A percentile compares a stretch with the other conserved stretches of the same genome.
phyloP scores from a whole-genome alignment of 176 grass and related monocot genomes.

The Sorghum bicolor region Sorghum_bicolor_NCBIv3 NC_012871.2:56592501-56593000 shows the following conservation, averaged over 20 bases:
- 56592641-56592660: neutral
- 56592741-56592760: neutral
- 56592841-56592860: slow-evolving; percentile 17
- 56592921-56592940: too few relatives aligned
- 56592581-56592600: too few relatives aligned
- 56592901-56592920: neutral
- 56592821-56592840: slow-evolving; percentile 7
- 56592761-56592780: neutral
- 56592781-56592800: neutral
- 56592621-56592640: too few relatives aligned
- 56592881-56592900: slow-evolving; percentile 14
- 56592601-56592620: too few relatives aligned
- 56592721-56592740: neutral
- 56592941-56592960: too few relatives aligned
- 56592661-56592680: neutral
- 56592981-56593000: too few relatives aligned
- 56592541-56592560: too few relatives aligned
- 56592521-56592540: too few relatives aligned
- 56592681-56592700: neutral
- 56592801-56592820: neutral
- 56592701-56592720: neutral
- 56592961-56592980: too few relatives aligned
- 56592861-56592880: slow-evolving; percentile 22
- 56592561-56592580: too few relatives aligned
- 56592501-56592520: too few relatives aligned